These are phyloP conservation scores for Lactarius psammicola DNA, from an alignment of 768 basidiomycete species.

Conservation along the genomic window DNA sequence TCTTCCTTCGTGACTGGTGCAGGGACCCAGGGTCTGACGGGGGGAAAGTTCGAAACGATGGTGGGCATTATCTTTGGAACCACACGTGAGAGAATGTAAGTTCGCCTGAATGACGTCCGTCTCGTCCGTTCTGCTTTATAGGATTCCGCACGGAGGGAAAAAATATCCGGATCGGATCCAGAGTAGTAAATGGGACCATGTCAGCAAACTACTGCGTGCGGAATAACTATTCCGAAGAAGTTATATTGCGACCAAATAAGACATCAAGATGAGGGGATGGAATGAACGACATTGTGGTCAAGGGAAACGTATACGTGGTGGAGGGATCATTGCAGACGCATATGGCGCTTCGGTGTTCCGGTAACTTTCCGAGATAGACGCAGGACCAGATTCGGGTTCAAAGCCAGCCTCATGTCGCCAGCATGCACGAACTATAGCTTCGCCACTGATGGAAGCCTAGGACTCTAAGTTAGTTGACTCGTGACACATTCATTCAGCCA, in stretches of 20 bases:
- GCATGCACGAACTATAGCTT: background rate
- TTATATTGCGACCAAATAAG: background rate
- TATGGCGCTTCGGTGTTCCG: conserved; percentile 5
- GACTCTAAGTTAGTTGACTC: background rate
- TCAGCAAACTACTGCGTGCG: background rate
- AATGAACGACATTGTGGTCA: conserved; percentile 6
- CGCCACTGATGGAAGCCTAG: background rate
- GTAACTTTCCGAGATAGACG: conserved; percentile 10
- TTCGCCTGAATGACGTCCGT: background rate
- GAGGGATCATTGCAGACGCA: background rate
- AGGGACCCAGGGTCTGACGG: conserved; percentile 30
- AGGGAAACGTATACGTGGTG: background rate
- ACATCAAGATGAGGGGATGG: conserved; percentile 1
- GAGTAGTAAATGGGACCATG: conserved; percentile 1
- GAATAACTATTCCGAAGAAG: conserved; percentile 19
- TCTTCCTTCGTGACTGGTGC: conserved; percentile 32
- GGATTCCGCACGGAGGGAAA: background rate
- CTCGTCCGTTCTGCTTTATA: conserved; percentile 9
- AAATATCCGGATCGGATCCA: background rate
- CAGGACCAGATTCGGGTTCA: conserved; percentile 7
- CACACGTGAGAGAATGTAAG: background rate
- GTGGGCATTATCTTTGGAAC: conserved; percentile 24
- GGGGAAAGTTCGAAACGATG: conserved; percentile 21
- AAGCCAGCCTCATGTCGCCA: background rate
- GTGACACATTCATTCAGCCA: background rate